Evolutionary conservation across 2,329 filamentous ascomycete genomes (phyloP).

Genomic region (Alternaria alternata): DNA sequence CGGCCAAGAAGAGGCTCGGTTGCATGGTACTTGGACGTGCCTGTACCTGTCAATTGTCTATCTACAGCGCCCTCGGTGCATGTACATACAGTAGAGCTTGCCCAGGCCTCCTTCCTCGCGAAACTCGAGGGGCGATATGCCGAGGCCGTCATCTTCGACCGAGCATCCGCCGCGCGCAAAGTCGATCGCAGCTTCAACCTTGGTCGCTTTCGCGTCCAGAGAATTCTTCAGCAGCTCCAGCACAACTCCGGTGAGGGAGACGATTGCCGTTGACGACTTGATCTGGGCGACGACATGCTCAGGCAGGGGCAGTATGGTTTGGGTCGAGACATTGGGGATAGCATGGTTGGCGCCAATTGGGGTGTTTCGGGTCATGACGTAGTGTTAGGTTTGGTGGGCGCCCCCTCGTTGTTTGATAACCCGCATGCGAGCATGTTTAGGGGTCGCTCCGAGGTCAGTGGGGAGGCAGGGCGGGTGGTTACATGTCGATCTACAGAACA

Average conservation of each 20-base stretch:
- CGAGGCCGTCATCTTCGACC: constrained; percentile 84
- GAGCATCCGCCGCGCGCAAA: constrained; percentile 77
- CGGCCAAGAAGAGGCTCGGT: constrained; percentile 66
- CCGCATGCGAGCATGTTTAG: constrained; percentile 18
- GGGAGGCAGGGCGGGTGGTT: constrained; percentile 3
- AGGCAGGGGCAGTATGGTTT: constrained; percentile 71
- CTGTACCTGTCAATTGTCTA: constrained; percentile 56
- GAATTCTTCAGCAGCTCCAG: constrained; percentile 81
- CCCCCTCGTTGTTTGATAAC: constrained; percentile 8
- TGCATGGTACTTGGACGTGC: constrained; percentile 74
- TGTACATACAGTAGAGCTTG: constrained; percentile 71
- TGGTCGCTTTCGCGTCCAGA: constrained; percentile 78
- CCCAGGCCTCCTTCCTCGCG: constrained; percentile 72
- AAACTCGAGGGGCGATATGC: constrained; percentile 80
- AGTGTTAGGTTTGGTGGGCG: constrained; percentile 8
- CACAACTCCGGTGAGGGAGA: constrained; percentile 74
- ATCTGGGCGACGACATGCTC: constrained; percentile 77
- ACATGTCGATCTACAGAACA: constrained; percentile 16
- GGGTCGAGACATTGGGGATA: background rate
- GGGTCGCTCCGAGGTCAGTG: constrained; percentile 3
- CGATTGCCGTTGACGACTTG: constrained; percentile 83
- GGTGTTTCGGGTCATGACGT: constrained; percentile 24
- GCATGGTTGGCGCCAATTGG: constrained; percentile 2
- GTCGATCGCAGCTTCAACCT: constrained; percentile 75
- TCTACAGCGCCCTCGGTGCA: constrained; percentile 3